Base-by-base conservation (phyloP, 768 basidiomycete species). In the Lentinula edodes region DNA sequence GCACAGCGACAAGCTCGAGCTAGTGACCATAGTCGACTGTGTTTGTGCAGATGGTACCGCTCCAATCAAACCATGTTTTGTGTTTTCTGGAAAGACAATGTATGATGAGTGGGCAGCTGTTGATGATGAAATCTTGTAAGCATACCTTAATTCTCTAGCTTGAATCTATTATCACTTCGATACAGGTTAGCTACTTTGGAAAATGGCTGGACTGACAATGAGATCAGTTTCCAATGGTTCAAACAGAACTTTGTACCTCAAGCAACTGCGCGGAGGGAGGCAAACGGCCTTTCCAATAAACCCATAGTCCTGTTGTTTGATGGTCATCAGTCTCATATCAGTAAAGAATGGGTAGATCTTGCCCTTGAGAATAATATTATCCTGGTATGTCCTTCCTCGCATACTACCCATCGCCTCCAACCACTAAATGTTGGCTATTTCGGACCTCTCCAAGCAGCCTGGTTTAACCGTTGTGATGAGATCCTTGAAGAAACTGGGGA, bases 271-370 rank as follows among this genome's bases (percentile, higher is more conserved):
- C 65, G 61, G 3, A 52, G 50, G 28, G 34, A 53, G 13, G 28
- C 32, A 16, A 8, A 18, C 5, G 71, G 72, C 35, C 65, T 36
- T 1, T 63, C 66, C 1, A 67, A 66, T 15, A 70, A 71, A 18
- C 66, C 64, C 5, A 75, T 78, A 36, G 60, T 81, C 0, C 74
- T 83, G 28, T 73, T 80, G 32, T 71, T 70, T n/a, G 75, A 81
- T 69, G 77, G 80, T 2, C 80, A 82, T 68, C 71, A 69, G 32
- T 81, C 78, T 0, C 80, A 82, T 64, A 63, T 36, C 71, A 67
- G 0, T 34, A 62, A 0, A n/a, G 64, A 4, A 66, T 78, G 39
- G 58, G 64, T n/a, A 42, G 68, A 15, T 54, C 72, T 32, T 32
- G 77, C 75, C 3, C 39, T 61, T 3, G 38, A 67, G 45, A 55